Conservation (phyloP, 2,329 filamentous ascomycete genomes). For the Colletotrichum destructivum region DNA sequence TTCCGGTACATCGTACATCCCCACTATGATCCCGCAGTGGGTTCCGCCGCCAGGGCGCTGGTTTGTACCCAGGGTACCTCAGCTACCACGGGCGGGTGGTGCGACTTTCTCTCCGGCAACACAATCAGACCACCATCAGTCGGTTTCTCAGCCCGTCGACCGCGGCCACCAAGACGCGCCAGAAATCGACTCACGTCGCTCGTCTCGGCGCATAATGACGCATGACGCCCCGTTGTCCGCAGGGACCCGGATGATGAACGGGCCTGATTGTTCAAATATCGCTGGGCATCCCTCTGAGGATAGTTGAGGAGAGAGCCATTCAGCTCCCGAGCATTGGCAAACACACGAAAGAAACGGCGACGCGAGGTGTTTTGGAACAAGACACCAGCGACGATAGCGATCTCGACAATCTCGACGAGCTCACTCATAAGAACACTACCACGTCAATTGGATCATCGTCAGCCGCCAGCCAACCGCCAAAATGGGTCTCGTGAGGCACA, state of each 20-base stretch:
- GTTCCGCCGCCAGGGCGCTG: background rate
- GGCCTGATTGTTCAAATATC: conserved; percentile 32
- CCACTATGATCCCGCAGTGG: conserved; percentile 4
- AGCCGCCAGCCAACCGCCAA: conserved; percentile 1
- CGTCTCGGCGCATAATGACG: conserved; percentile 40
- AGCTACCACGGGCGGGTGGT: conserved; percentile 7
- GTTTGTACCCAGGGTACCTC: background rate
- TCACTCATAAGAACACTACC: too few species aligned
- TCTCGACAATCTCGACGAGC: too few species aligned
- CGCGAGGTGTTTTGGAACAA: background rate
- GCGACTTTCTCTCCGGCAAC: conserved; percentile 24
- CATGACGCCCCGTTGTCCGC: background rate
- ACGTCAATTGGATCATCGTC: too few species aligned
- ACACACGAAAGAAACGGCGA: background rate
- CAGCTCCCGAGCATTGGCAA: conserved; percentile 2
- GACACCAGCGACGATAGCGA: too few species aligned
- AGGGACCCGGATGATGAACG: too few species aligned
- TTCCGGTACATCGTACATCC: background rate
- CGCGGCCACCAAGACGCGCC: conserved; percentile 9
- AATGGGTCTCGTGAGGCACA: conserved; percentile 44
- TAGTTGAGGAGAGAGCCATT: background rate
- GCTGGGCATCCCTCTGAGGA: conserved; percentile 2
- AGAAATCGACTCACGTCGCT: conserved; percentile 12
- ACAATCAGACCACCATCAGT: conserved; percentile 41
- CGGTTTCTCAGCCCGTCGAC: conserved; percentile 10